These are phyloP conservation scores for Aegilops umbellulata DNA, from an alignment of 176 grass and related monocot species.

Conservation along the genomic window DNA sequence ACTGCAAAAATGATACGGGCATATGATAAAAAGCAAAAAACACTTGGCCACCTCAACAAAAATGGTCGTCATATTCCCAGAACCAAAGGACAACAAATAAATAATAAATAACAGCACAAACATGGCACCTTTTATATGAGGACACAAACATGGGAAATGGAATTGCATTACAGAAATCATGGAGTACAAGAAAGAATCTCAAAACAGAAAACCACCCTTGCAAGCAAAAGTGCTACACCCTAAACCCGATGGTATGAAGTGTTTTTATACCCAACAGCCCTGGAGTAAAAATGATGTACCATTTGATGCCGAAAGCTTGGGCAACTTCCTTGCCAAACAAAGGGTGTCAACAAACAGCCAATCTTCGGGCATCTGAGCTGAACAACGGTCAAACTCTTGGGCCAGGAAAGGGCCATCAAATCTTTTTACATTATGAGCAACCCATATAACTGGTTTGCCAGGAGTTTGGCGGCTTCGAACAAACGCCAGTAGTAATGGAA, in stretches of 20 bases:
- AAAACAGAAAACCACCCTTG: conserved; percentile 9
- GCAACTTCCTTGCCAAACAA: conserved; percentile 47
- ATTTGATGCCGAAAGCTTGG: conserved; percentile 37
- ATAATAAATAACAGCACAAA: neutral
- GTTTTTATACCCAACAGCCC: neutral
- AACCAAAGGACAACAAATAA: neutral
- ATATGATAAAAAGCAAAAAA: neutral
- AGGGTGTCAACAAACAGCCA: conserved; percentile 68
- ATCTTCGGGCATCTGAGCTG: conserved; percentile 53
- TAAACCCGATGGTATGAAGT: neutral
- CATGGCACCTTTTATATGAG: conserved; percentile 1
- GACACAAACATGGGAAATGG: neutral
- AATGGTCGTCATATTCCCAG: neutral
- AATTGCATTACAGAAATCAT: neutral
- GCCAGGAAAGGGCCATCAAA: conserved; percentile 71
- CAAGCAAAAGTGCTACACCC: neutral
- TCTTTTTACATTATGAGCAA: conserved; percentile 64
- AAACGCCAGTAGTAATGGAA: conserved; percentile 65
- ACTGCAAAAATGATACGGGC: neutral
- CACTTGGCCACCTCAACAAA: neutral
- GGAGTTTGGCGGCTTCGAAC: conserved; percentile 53
- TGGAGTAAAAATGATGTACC: conserved; percentile 37
- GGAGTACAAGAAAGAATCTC: neutral
- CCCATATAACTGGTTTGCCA: conserved; percentile 69
- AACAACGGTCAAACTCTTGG: conserved; percentile 62